A percentile compares a stretch with the other conserved stretches of the same genome.
Evolutionary conservation across 129 eudicot species (phyloP).

Genomic region (Erigeron canadensis): DNA sequence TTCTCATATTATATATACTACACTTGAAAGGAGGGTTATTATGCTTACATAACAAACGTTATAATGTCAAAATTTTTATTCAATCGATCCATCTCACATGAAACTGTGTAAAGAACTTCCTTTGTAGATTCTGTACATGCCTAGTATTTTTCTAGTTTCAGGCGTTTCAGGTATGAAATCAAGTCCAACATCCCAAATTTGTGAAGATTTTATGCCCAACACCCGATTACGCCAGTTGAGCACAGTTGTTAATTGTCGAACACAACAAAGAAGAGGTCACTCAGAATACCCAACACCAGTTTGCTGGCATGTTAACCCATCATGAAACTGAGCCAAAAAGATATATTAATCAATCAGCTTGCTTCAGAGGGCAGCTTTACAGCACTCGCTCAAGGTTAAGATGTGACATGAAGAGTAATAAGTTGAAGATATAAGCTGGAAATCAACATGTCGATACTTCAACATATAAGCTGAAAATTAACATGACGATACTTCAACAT

Average conservation of each 20-base stretch:
- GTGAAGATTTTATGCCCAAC: no score
- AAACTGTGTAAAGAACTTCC: no score
- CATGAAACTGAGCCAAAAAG: not conserved
- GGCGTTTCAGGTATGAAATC: no score
- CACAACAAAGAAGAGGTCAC: not conserved
- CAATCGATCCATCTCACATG: no score
- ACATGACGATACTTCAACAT: not conserved
- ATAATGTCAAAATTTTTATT: no score
- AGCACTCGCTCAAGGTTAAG: not conserved
- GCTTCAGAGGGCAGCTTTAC: constrained; percentile 3
- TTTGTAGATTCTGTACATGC: no score
- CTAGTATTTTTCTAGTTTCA: no score
- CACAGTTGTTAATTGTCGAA: not conserved
- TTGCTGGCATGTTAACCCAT: not conserved
- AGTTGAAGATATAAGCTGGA: not conserved
- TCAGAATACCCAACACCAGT: not conserved
- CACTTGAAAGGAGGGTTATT: no score
- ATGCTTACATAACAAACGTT: no score
- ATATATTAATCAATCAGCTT: not conserved
- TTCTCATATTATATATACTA: no score
- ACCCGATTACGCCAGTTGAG: no score
- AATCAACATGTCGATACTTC: not conserved
- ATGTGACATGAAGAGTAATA: not conserved
- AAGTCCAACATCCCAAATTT: no score
- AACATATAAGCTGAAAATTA: not conserved